A percentile compares a stretch with the other conserved stretches of the same genome.
Evolutionary conservation across 2,329 filamentous ascomycete genomes (phyloP).

Genomic region (Fusarium piperis): DNA sequence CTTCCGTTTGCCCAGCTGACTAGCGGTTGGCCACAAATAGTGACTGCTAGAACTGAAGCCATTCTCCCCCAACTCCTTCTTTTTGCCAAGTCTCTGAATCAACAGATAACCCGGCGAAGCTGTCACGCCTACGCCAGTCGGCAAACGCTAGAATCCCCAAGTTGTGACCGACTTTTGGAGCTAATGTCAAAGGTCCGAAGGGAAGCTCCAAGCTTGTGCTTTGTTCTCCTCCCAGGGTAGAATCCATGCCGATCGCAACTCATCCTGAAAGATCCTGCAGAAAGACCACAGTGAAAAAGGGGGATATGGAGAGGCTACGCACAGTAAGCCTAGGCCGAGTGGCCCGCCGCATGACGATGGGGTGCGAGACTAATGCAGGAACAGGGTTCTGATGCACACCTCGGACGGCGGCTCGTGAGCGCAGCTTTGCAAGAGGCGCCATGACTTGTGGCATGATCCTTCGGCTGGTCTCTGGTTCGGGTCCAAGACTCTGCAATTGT

Average conservation of each 20-base stretch:
- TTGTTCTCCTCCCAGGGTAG: conserved; percentile 1
- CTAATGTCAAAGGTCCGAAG: conserved; percentile 10
- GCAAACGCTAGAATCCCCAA: conserved; percentile 19
- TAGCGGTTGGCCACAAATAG: background rate
- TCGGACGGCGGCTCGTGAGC: conserved; percentile 23
- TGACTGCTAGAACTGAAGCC: conserved; percentile 10
- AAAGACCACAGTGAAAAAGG: conserved; percentile 21
- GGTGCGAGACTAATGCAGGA: conserved; percentile 42
- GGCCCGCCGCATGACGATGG: conserved; percentile 41
- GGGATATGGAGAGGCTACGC: conserved; percentile 5
- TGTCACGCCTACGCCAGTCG: background rate
- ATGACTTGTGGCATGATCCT: conserved; percentile 31
- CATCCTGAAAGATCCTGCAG: conserved; percentile 1
- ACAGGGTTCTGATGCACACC: conserved; percentile 35
- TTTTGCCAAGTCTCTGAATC: background rate
- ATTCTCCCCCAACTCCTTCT: background rate
- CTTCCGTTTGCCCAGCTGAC: background rate
- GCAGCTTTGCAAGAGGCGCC: conserved; percentile 14
- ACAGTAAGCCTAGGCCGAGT: conserved; percentile 21
- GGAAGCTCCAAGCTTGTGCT: conserved; percentile 8
- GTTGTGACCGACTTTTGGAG: conserved; percentile 14
- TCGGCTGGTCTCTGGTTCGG: conserved; percentile 15
- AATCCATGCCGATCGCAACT: conserved; percentile 20
- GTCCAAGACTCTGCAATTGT: background rate
- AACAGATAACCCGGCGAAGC: background rate